Evolutionary conservation across 176 grass and related monocot species (phyloP), one percentile per base, ranked within the genome.

Genomic region (Alopecurus myosuroides): DNA sequence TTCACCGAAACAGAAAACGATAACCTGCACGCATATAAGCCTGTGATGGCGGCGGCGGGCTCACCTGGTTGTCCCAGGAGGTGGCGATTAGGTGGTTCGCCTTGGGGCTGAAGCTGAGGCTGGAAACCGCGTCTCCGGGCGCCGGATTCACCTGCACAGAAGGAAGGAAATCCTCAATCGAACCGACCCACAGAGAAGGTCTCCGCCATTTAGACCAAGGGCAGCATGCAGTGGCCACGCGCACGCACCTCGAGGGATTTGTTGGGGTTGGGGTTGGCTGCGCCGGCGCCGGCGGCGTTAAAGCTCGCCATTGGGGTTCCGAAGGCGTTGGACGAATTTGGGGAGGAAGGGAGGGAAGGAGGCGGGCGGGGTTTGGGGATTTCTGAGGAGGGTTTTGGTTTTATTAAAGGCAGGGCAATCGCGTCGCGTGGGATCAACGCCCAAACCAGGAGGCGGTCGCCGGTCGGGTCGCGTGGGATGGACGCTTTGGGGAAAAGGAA

Each of bases 31-130:
- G 77, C 13, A 48, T 18, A 39, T 40, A 40, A 22, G 68, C 55
- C 31, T 53, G 20, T 36, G 34, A 26, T 35, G 26, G 22, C 10
- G 46, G 57, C 35, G 76, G 62, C 8, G 39, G 19, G 53, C 70
- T 49, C 34, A 94, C 94, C 86, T 94, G 88, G 74, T 97, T 97
- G 81, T 97, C 94, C 94, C 90, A 97, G 60, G 92, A 97, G 53
- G 92, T 97, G 20, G 94, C 84, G 26, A 97, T 76, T 35, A 97
- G 80, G 77, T 94, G 86, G 56, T 94, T 94, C 36, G 88, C 92
- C 81, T 77, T 91, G 64, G 95, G 81, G 61, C 95, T 94, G 88
- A 94, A 97, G 76, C 90, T 89, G 82, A 97, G 95, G 77, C 92
- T 92, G 79, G 92, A 94, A 22, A 91, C 92, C 8, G 90, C 91